Evolutionary conservation across 78 protist species (phyloP), one percentile per base, ranked within the genome.

Genomic region (Emiliania huxleyi): DNA sequence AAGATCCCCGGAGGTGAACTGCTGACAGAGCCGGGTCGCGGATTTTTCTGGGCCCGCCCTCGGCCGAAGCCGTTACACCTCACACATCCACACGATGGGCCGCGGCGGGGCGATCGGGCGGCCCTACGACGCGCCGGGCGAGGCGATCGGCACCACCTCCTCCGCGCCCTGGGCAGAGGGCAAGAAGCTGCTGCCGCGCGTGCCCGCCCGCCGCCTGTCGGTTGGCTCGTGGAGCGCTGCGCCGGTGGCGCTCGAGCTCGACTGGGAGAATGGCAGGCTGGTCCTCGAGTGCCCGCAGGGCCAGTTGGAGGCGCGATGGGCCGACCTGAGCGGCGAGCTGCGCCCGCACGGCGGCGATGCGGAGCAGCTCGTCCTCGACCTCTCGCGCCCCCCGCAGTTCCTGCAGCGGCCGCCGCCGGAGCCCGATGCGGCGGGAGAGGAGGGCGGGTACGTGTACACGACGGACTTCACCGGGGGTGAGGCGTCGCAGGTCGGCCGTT

Each of bases 381-480:
- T 71, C 42, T 22, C 5, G 19, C 81, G 81, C 45, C 81, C 81
- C 19, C 81, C 81, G 81, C 81, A 40, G 33, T 71, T 71, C 42
- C n/a, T 8, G 81, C n/a, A 71, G 81, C 5, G 22, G 18, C 81
- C 81, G 81, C 42, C 81, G 3, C 21, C 42, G 23, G 81, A 4
- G 81, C 12, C 15, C n/a, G 81, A 5, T 11, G 81, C 19, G 33
- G 81, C 40, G 42, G 43, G 40, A 22, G 21, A 29, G 81, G 42
- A 29, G 43, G 81, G 4, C 18, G n/a, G 81, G 18, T 71, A 71
- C 21, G 81, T 71, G 43, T 71, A 71, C 81, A 71, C 81, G 42
- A 71, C 81, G 18, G 81, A 71, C 81, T 71, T 71, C 81, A 71
- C 81, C 81, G n/a, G n/a, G 19, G 81, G 81, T 6, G 40, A 71